phyloP scores from a whole-genome alignment of 2,329 filamentous ascomycete genomes.

The Xylariaceae sp. region DNA sequence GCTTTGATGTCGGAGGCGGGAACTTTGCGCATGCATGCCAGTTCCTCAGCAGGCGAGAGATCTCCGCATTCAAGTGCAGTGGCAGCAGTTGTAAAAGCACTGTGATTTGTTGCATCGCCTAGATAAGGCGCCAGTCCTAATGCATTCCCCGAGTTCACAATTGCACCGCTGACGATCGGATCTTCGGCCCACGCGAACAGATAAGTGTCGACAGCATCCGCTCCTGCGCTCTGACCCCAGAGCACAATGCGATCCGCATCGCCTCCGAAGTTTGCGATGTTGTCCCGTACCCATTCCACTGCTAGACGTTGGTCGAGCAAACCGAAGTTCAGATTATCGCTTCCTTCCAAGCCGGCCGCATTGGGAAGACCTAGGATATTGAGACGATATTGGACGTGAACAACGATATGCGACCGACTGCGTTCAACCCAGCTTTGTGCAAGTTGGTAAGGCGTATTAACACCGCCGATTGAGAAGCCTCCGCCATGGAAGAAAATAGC shows the following conservation, averaged over 20 bases:
- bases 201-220: conserved; percentile 14
- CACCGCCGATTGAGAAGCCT: conserved; percentile 8
- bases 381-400: conserved; percentile 25
- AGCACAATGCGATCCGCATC: conserved; percentile 44
- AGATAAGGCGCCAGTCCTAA: not conserved
- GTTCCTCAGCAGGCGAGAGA: not conserved
- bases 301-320: conserved; percentile 53
- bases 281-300: conserved; percentile 50
- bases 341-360: conserved; percentile 10
- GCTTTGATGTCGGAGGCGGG: conserved; percentile 3
- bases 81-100: not conserved
- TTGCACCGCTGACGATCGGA: conserved; percentile 5
- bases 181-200: conserved; percentile 5
- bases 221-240: conserved; percentile 48
- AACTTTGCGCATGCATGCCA: conserved; percentile 2
- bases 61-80: conserved; percentile 1
- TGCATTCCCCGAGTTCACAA: conserved; percentile 1
- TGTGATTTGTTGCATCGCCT: conserved; percentile 6
- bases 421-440: conserved; percentile 17
- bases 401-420: conserved; percentile 19
- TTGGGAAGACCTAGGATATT: conserved; percentile 28
- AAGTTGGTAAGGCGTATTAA: conserved; percentile 16
- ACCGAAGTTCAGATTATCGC: conserved; percentile 43
- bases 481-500: conserved; percentile 19
- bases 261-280: conserved; percentile 51